Base-by-base conservation (phyloP, 2,329 filamentous ascomycete genomes). In the Celoporthe dispersa region DNA sequence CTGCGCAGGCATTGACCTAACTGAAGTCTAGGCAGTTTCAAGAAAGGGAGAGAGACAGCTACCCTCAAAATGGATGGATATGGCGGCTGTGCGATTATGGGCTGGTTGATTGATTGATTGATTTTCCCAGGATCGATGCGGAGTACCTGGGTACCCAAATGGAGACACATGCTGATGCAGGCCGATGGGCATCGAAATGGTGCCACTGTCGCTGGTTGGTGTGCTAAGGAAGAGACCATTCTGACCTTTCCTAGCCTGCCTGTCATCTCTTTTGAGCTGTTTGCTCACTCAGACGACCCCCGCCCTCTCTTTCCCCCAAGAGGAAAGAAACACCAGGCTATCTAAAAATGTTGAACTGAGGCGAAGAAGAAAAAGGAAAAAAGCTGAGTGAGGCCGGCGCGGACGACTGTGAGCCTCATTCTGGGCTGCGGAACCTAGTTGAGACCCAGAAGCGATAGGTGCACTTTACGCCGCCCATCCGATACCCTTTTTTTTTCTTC, bases 321-420 rank as follows among this genome's bases (percentile, higher is more conserved):
- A 35, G 8, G 37, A 39, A 39, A 39, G 12, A 8, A 31, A 57
- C 51, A 16, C 51, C 51, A 28, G n/a, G 11, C 51, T 48, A 22
- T 22, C 19, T 48, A 8, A 39, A 61, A 61, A 3, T 33, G 14
- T 48, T 41, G 35, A 12, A 33, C 25, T 28, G 28, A 33, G 16
- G 8, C n/a, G 31, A 5, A 53, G 44, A 55, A 28, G 55, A 7
- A 25, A 6, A 48, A 39, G 11, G 2, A 28, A 16, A n/a, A 44
- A 63, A 59, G 59, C 55, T 53, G 66, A 64, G 60, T 31, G 69
- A 63, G 41, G 55, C 69, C 66, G 69, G 39, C 64, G 14, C 70
- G 70, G 70, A 65, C 70, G 68, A 70, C 64, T 68, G 70, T 71
- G 70, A 71, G 61, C 70, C 70, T 70, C 68, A 66, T 59, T 44